Conservation (phyloP, 2,329 filamentous ascomycete genomes). For the Epichloe coenophiala region DNA sequence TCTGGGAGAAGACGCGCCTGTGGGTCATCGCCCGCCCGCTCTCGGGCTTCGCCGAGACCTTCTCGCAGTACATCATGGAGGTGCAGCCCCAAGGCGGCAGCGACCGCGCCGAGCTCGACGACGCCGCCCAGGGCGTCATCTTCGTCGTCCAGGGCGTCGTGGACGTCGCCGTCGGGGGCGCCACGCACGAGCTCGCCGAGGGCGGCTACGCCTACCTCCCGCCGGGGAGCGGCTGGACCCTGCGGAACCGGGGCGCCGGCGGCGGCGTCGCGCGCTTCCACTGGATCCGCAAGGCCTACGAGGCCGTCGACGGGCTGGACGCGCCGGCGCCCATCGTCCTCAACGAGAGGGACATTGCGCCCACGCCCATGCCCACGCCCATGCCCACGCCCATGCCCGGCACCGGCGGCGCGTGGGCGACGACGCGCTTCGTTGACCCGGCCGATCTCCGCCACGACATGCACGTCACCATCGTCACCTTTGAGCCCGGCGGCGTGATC, state of each 20-base stretch:
- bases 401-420: conserved; percentile 4
- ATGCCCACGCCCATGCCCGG: conserved; percentile 1
- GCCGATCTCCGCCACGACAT: conserved; percentile 4
- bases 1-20: conserved; percentile 4
- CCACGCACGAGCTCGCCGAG: background rate
- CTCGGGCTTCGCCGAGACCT: conserved; percentile 5
- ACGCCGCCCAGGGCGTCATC: conserved; percentile 1
- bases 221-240: background rate
- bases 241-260: background rate
- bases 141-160: conserved; percentile 2
- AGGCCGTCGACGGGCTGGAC: background rate
- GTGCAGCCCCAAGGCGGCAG: conserved; percentile 2
- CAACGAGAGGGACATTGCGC: conserved; percentile 1
- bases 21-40: conserved; percentile 5
- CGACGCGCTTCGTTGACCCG: conserved; percentile 5
- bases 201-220: conserved; percentile 4
- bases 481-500: conserved; percentile 4
- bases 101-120: conserved; percentile 1
- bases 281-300: conserved; percentile 5
- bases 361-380: conserved; percentile 1
- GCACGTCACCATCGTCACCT: conserved; percentile 4
- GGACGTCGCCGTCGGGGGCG: background rate
- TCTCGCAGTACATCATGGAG: conserved; percentile 7
- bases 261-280: conserved; percentile 1
- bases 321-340: background rate